Conservation (phyloP, 208 protist genomes). For the Angomonas deanei region DNA sequence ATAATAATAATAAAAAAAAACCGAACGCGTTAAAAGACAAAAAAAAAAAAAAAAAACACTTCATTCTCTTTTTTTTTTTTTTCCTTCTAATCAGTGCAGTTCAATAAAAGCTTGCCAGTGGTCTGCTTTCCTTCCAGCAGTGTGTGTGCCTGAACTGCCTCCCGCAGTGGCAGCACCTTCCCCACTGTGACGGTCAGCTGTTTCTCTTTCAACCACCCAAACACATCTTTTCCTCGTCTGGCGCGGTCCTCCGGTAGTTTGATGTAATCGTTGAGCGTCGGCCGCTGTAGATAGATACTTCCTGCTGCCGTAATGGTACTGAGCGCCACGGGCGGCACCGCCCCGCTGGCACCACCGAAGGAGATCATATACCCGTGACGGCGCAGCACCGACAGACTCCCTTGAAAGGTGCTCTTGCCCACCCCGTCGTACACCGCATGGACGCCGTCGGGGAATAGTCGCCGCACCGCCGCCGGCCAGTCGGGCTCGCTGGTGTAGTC, state of each 20-base stretch:
- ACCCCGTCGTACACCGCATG: constrained; percentile 90
- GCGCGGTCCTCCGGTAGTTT: constrained; percentile 25
- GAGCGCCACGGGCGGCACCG: constrained; percentile 61
- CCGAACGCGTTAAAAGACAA: background rate
- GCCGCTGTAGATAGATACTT: constrained; percentile 83
- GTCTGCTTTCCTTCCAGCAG: constrained; percentile 38
- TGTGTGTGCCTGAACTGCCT: constrained; percentile 56
- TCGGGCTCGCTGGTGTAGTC: constrained; percentile 53
- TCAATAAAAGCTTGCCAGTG: constrained; percentile 45
- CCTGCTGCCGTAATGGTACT: no score
- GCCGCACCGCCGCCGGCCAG: constrained; percentile 43
- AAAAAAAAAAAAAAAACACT: constrained; percentile 1
- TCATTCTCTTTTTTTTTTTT: background rate
- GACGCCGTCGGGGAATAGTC: constrained; percentile 41
- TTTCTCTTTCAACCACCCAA: constrained; percentile 40
- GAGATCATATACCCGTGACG: constrained; percentile 79
- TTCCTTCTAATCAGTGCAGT: constrained; percentile 13
- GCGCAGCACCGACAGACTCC: constrained; percentile 60
- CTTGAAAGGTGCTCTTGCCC: constrained; percentile 72
- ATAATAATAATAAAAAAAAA: constrained; percentile 1
- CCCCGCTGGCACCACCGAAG: constrained; percentile 91
- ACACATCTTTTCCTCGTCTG: constrained; percentile 51
- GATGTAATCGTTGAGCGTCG: constrained; percentile 64
- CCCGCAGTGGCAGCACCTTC: constrained; percentile 34
- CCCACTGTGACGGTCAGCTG: constrained; percentile 45